A percentile compares a stretch with the other conserved stretches of the same genome.
phyloP scores from a whole-genome alignment of 306 rosid genomes.

The Cicer arietinum region DNA sequence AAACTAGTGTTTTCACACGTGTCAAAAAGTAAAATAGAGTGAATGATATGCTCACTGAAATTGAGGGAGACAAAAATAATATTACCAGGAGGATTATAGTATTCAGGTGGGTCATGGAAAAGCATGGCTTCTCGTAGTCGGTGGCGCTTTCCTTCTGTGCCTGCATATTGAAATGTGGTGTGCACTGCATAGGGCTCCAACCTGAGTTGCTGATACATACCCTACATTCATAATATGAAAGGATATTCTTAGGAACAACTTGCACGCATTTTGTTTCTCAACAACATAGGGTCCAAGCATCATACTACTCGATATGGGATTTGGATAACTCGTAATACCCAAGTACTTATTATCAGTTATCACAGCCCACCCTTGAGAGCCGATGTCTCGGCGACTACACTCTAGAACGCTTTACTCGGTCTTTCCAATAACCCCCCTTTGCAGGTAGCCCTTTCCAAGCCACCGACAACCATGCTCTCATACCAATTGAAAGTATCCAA shows the following conservation, averaged over 20 bases:
- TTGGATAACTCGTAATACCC: background rate
- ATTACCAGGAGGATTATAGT: constrained; percentile 82
- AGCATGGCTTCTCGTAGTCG: constrained; percentile 93
- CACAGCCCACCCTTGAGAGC: background rate
- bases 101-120: constrained; percentile 87
- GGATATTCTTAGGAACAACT: constrained; percentile 36
- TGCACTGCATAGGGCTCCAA: constrained; percentile 95
- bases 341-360: background rate
- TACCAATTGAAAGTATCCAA: background rate
- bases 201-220: constrained; percentile 83
- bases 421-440: background rate
- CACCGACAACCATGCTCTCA: background rate
- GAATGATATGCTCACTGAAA: constrained; percentile 30
- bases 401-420: background rate
- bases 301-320: background rate
- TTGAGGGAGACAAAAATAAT: constrained; percentile 31
- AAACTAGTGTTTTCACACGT: constrained; percentile 14
- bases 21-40: background rate
- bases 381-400: background rate
- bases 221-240: constrained; percentile 58
- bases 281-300: constrained; percentile 14
- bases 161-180: constrained; percentile 90
- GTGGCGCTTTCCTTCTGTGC: constrained; percentile 97
- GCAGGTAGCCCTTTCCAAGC: background rate
- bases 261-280: constrained; percentile 19